phyloP scores from a whole-genome alignment of 306 rosid genomes.

The Quercus dentata region DNA sequence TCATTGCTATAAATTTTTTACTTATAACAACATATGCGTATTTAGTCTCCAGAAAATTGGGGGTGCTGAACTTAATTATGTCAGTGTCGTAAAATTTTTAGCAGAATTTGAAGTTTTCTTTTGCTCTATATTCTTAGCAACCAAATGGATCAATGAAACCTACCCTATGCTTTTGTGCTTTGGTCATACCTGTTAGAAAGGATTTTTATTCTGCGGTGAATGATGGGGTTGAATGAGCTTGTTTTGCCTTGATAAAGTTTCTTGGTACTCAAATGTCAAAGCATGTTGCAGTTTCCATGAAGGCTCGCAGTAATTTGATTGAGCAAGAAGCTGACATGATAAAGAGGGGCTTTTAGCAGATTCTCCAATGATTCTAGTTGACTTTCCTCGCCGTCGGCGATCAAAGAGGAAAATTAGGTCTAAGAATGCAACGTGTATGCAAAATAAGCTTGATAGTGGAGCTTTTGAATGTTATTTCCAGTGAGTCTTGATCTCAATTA shows the following conservation, averaged over 20 bases:
- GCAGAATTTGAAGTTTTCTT: neutral
- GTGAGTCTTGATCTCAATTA: constrained; percentile 44
- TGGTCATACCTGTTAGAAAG: neutral
- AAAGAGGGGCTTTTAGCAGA: neutral
- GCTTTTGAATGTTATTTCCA: constrained; percentile 43
- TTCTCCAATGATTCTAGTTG: constrained; percentile 17
- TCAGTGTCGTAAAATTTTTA: neutral
- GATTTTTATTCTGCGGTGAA: neutral
- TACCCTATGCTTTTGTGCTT: neutral
- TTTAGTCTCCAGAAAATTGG: neutral
- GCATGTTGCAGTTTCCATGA: constrained; percentile 10
- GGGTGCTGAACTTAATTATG: neutral
- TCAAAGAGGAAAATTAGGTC: constrained; percentile 25
- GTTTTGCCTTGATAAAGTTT: constrained; percentile 20
- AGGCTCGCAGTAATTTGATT: constrained; percentile 7
- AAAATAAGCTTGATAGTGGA: constrained; percentile 41
- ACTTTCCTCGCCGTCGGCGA: constrained; percentile 27
- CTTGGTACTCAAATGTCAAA: neutral
- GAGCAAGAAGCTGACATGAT: constrained; percentile 15
- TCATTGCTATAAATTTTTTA: neutral
- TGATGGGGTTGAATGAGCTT: neutral
- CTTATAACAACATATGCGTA: neutral
- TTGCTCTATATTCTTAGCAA: neutral
- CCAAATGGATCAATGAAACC: neutral
- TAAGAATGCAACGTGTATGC: constrained; percentile 15